Conservation (phyloP, 2,329 filamentous ascomycete species). For the Magnaporthiopsis poae region DNA sequence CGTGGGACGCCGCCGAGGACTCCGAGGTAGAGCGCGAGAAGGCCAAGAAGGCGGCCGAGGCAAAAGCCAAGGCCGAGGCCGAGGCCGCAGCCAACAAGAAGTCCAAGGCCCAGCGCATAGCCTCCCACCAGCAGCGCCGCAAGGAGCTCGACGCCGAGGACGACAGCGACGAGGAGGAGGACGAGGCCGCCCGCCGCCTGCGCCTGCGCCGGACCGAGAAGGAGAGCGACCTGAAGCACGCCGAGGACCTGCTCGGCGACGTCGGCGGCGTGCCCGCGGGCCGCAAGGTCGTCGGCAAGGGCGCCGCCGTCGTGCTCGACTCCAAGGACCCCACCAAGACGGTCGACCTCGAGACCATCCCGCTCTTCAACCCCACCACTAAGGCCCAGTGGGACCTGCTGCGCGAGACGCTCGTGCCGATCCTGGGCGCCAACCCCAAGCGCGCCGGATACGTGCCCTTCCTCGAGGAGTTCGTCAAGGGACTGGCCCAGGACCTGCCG, state of each 20-base stretch:
- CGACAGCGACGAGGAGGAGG: conserved; percentile 57
- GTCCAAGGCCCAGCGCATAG: conserved; percentile 74
- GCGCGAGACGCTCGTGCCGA: conserved; percentile 66
- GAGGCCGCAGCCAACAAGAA: conserved; percentile 87
- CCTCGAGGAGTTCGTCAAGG: conserved; percentile 81
- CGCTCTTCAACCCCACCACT: conserved; percentile 79
- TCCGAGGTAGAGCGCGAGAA: conserved; percentile 96
- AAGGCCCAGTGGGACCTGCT: conserved; percentile 78
- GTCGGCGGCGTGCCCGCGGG: conserved; percentile 58
- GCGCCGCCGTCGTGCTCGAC: conserved; percentile 59
- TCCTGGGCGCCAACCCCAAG: conserved; percentile 65
- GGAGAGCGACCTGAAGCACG: conserved; percentile 78
- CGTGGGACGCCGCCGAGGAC: conserved; percentile 94
- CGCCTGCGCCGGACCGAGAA: conserved; percentile 72
- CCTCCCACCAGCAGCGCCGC: conserved; percentile 59
- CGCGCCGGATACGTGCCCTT: conserved; percentile 80
- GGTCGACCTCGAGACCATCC: conserved; percentile 69
- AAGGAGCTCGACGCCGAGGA: conserved; percentile 43
- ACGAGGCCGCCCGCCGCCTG: conserved; percentile 60
- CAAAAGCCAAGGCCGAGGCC: conserved; percentile 80
- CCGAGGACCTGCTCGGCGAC: conserved; percentile 78
- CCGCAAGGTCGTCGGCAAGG: conserved; percentile 58
- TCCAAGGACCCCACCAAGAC: conserved; percentile 64
- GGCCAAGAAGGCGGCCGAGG: conserved; percentile 73
- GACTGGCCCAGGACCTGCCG: conserved; percentile 74